Base-by-base conservation (phyloP, 2,329 filamentous ascomycete genomes). In the Xylariaceae sp. region DNA sequence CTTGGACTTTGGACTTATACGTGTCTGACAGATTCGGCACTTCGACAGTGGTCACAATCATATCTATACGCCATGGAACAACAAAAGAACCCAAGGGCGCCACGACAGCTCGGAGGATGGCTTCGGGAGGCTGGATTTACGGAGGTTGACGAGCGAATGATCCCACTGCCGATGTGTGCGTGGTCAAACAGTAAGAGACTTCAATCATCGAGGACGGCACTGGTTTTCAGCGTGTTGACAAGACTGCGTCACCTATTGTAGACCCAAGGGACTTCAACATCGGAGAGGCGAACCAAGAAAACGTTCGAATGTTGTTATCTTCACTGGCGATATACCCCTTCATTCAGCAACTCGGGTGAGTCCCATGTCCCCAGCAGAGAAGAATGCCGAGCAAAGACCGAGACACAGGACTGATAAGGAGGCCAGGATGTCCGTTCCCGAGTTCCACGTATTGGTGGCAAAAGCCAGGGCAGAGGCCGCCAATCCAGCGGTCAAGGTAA, bases 101-200 rank as follows among this genome's bases (percentile, higher is more conserved):
- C 86, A 9, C 75, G 86, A 56, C 82, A 81, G 49, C 73, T 92
- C 61, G 78, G 78, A n/a, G 74, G 69, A 15, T 79, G 84, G 74
- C 80, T 89, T 75, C 76, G 75, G 50, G 77, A 76, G 51, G 83
- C 85, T 6, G 88, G 88, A 0, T 87, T 92, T 68, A 82, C 82
- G 4, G 84, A 90, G 44, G 80, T 91, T 47, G 87, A 90, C 67
- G 78, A 80, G 57, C 64, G 69, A 57, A 71, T 89, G 75, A 80
- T 91, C 60, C 84, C 80, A 54, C 72, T 91, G 54, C 88, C 87
- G 13, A 82, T 89, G 72, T 89, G 85, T 69, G 83, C 77, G 35
- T 92, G 88, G 88, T 79, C 86, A 17, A 83, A 71, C 64, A 81
- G 88, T 90, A 76, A 67, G 80, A 23, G 17, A 51, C 63, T 34